Evolutionary conservation across 2,329 filamentous ascomycete genomes (phyloP).

Genomic region (Diaporthe sp.): DNA sequence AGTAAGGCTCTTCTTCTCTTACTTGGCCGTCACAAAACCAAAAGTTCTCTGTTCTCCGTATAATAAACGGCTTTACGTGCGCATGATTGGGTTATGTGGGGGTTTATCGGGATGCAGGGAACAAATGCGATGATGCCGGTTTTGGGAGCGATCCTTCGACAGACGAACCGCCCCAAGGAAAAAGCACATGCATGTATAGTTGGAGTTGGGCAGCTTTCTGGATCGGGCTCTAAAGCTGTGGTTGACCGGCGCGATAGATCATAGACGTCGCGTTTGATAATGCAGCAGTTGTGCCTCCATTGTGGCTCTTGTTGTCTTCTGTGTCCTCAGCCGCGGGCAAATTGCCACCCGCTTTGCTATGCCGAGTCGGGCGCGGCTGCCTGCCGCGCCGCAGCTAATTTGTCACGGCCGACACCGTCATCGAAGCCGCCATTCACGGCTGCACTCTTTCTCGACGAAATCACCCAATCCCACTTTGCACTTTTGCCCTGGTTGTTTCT

Average conservation of each 20-base stretch:
- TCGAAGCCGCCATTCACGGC: not conserved
- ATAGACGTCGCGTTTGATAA: constrained; percentile 23
- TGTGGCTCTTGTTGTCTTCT: not conserved
- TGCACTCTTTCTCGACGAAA: not conserved
- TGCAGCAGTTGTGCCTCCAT: constrained; percentile 6
- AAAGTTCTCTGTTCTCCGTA: not conserved
- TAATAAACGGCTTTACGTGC: constrained; percentile 14
- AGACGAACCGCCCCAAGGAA: not conserved
- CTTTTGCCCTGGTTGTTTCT: not conserved
- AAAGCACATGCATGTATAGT: not conserved
- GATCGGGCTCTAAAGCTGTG: not conserved
- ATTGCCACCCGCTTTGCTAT: constrained; percentile 17
- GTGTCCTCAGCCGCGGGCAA: not conserved
- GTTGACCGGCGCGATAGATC: not conserved
- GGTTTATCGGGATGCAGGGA: not conserved
- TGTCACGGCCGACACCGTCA: constrained; percentile 32
- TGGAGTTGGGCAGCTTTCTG: constrained; percentile 4
- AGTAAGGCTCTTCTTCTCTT: constrained; percentile 62
- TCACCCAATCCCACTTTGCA: not conserved
- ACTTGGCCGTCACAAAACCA: constrained; percentile 2
- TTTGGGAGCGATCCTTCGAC: not conserved
- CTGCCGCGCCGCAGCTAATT: constrained; percentile 35
- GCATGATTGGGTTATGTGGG: not conserved
- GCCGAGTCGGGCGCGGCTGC: constrained; percentile 36
- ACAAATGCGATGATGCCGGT: not conserved